Conservation (phyloP, 495 filamentous ascomycete genomes). For the Daldinia decipiens region DNA sequence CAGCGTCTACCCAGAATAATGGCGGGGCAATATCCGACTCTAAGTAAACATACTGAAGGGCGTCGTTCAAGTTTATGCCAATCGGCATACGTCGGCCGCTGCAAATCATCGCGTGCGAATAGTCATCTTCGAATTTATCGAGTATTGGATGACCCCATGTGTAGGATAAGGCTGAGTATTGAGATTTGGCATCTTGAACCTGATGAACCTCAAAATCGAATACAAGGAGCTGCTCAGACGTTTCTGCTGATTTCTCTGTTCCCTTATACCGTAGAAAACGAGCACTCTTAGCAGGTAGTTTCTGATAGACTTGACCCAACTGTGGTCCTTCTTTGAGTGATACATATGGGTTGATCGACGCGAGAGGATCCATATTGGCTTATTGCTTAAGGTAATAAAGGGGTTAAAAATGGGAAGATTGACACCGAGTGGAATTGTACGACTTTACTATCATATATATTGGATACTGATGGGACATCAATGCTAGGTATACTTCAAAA, state of each 20-base stretch:
- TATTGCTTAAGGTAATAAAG: neutral
- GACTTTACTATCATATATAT: neutral
- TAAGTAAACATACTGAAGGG: conserved; percentile 31
- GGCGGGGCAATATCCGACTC: conserved; percentile 28
- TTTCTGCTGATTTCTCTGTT: neutral
- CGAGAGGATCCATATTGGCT: conserved; percentile 23
- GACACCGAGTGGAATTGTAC: neutral
- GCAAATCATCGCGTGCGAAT: conserved; percentile 18
- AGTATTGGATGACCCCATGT: conserved; percentile 33
- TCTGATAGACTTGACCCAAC: conserved; percentile 20
- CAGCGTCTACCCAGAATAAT: conserved; percentile 42
- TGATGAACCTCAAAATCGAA: conserved; percentile 27
- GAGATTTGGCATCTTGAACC: conserved; percentile 8
- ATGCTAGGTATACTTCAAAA: neutral
- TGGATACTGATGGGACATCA: neutral
- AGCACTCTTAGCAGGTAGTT: conserved; percentile 10
- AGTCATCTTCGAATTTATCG: conserved; percentile 26
- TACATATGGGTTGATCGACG: conserved; percentile 30
- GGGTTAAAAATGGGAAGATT: neutral
- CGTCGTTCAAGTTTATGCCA: conserved; percentile 34
- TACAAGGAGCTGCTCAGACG: conserved; percentile 4
- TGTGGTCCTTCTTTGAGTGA: conserved; percentile 19
- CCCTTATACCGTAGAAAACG: conserved; percentile 30
- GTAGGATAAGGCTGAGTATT: conserved; percentile 44
- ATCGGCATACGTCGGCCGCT: conserved; percentile 35